Evolutionary conservation across 352 stramenopile genomes (phyloP).

Genomic region (Aphanomyces euteiches): DNA sequence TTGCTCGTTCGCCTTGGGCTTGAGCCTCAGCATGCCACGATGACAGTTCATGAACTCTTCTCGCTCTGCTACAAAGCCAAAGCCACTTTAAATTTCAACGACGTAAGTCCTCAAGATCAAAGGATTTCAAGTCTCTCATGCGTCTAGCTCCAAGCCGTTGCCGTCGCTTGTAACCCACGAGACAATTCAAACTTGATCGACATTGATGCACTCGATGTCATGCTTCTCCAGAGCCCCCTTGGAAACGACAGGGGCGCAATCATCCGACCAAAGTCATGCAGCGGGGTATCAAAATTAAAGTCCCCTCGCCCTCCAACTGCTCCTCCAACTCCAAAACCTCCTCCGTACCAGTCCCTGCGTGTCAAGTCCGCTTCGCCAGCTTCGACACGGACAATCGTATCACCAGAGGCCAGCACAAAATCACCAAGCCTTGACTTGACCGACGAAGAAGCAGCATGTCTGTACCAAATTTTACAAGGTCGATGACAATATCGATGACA

Average conservation of each 20-base stretch:
- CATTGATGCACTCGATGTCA: constrained; percentile 15
- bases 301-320: neutral
- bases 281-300: neutral
- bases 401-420: too few relatives aligned
- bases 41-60: constrained; percentile 17
- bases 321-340: neutral
- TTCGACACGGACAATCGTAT: too few relatives aligned
- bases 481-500: neutral
- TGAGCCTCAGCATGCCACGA: constrained; percentile 1
- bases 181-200: constrained; percentile 11
- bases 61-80: constrained; percentile 15
- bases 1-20: neutral
- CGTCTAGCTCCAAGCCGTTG: constrained; percentile 4
- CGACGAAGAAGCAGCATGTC: constrained; percentile 13
- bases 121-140: neutral
- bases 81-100: constrained; percentile 1
- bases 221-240: neutral
- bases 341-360: neutral
- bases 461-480: constrained; percentile 6
- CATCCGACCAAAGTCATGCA: neutral
- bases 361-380: neutral
- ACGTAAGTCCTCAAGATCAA: neutral
- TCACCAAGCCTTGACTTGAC: constrained; percentile 1
- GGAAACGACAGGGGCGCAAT: neutral
- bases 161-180: neutral